Conservation (phyloP, 1,284 basidiomycete species). For the Naganishia cerealis region DNA sequence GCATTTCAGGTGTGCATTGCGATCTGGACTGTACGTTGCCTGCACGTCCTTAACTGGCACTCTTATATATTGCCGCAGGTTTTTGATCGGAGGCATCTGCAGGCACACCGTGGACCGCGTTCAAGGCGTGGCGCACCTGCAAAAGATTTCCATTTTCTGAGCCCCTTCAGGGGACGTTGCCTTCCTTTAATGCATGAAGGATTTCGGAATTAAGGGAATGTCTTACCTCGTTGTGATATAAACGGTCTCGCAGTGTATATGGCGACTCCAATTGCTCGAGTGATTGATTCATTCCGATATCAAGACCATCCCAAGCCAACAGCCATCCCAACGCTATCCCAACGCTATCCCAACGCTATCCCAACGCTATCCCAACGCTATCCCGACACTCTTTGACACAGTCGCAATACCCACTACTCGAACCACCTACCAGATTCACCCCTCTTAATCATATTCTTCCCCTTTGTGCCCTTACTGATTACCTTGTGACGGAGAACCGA, state of each 20-base stretch:
- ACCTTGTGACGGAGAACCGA: too few species aligned
- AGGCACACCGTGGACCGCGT: background rate
- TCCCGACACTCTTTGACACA: too few species aligned
- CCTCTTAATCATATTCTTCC: too few species aligned
- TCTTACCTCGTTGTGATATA: background rate
- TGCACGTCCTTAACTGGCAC: background rate
- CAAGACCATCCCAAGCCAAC: too few species aligned
- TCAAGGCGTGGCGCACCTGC: background rate
- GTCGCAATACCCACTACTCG: too few species aligned
- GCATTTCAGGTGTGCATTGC: background rate
- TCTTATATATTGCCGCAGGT: background rate
- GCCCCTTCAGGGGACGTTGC: background rate
- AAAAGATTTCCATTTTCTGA: background rate
- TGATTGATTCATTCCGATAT: too few species aligned
- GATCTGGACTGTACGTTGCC: background rate
- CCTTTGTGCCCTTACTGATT: too few species aligned
- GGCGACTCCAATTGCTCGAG: background rate
- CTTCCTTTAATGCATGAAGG: background rate
- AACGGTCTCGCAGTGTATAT: background rate
- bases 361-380: background rate
- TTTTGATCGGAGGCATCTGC: background rate
- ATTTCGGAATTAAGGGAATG: background rate
- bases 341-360: too few species aligned
- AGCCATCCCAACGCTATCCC: background rate
- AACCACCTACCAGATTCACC: too few species aligned